Conservation (phyloP, 306 rosid species). For the Corylus avellana region DNA sequence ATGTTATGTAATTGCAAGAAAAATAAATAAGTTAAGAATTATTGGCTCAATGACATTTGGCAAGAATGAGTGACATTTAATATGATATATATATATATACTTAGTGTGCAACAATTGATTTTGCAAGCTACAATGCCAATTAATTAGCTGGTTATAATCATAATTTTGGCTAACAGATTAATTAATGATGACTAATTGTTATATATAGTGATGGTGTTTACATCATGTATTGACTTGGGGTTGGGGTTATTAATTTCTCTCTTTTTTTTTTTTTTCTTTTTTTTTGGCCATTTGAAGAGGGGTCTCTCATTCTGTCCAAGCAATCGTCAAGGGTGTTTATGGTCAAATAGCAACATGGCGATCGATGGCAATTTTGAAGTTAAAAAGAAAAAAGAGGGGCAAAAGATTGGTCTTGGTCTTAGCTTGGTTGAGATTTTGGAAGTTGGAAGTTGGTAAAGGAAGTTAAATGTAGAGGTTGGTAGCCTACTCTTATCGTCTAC, state of each 20-base stretch:
- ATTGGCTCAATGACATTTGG: neutral
- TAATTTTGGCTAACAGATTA: no score
- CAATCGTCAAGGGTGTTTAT: neutral
- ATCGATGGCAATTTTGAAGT: neutral
- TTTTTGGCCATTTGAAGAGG: no score
- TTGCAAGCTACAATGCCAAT: neutral
- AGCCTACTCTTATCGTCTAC: slow-evolving; percentile 59
- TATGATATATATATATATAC: neutral
- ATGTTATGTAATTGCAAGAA: neutral
- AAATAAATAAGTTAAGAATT: neutral
- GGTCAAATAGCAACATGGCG: neutral
- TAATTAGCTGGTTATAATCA: no score
- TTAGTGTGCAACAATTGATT: neutral
- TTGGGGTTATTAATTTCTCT: no score
- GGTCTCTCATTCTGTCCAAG: no score
- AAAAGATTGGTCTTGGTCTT: neutral
- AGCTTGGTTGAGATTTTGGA: neutral
- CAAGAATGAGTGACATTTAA: neutral
- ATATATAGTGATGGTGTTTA: no score
- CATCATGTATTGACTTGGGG: no score
- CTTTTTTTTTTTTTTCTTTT: no score
- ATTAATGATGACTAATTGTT: no score
- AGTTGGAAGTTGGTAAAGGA: slow-evolving; percentile 33
- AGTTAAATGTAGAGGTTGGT: slow-evolving; percentile 55
- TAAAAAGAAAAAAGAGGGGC: neutral